A percentile compares a stretch with the other conserved stretches of the same genome.
These are phyloP conservation scores for Penicillium odoratum DNA, from an alignment of 495 filamentous ascomycete species.

Conservation along the genomic window DNA sequence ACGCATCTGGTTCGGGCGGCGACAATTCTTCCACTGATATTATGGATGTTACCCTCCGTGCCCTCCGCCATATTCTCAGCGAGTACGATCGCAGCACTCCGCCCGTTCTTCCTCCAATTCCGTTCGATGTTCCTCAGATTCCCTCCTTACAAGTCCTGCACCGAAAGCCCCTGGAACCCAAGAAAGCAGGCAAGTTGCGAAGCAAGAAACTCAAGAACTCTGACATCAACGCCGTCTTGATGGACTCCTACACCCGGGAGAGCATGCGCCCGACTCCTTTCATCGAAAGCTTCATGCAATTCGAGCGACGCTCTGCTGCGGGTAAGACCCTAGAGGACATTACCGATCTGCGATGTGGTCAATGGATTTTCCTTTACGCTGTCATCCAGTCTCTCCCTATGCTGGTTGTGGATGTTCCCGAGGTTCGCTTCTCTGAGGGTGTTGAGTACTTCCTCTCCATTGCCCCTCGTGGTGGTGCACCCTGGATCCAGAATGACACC, in stretches of 20 bases:
- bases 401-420: constrained; percentile 84
- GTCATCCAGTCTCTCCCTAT: constrained; percentile 88
- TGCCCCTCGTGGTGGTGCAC: constrained; percentile 74
- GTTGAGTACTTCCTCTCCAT: constrained; percentile 98
- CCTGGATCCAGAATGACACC: constrained; percentile 77
- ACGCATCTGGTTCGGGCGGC: constrained; percentile 34
- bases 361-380: constrained; percentile 95
- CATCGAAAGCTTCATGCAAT: constrained; percentile 75
- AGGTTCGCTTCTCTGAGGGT: constrained; percentile 69
- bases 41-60: constrained; percentile 47
- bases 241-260: constrained; percentile 76
- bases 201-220: constrained; percentile 71
- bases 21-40: constrained; percentile 31
- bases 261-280: constrained; percentile 63
- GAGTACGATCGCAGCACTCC: constrained; percentile 88
- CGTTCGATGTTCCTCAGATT: constrained; percentile 82
- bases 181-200: constrained; percentile 66
- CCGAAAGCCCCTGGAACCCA: constrained; percentile 60
- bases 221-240: constrained; percentile 71
- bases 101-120: constrained; percentile 86
- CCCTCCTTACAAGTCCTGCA: constrained; percentile 66
- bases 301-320: constrained; percentile 73
- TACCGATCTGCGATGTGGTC: constrained; percentile 72
- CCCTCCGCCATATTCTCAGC: constrained; percentile 70
- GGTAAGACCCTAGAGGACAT: constrained; percentile 73